These are phyloP conservation scores for Quercus phellos DNA, from an alignment of 331 rosid genomes.

Conservation along the genomic window DNA sequence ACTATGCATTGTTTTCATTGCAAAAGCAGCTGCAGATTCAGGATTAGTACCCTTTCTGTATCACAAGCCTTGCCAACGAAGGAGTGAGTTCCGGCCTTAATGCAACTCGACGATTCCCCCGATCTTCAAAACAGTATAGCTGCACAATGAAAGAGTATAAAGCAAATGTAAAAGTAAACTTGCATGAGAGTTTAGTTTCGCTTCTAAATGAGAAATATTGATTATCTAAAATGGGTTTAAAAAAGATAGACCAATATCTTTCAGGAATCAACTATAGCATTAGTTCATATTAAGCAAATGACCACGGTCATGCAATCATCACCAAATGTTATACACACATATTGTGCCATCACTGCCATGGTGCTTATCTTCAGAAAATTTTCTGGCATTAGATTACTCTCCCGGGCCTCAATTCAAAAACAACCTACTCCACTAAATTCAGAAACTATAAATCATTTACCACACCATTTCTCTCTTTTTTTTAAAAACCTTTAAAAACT, in stretches of 20 bases:
- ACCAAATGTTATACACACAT: background rate
- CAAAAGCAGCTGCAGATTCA: constrained; percentile 2
- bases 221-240: background rate
- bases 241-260: background rate
- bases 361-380: background rate
- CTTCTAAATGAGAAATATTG: background rate
- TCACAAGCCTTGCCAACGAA: constrained; percentile 90
- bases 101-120: constrained; percentile 94
- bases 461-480: background rate
- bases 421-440: background rate
- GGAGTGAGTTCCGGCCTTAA: constrained; percentile 98
- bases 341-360: background rate
- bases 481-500: background rate
- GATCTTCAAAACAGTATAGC: constrained; percentile 97
- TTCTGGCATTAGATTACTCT: background rate
- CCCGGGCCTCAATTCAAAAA: background rate
- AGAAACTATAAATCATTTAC: background rate
- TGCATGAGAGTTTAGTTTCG: background rate
- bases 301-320: background rate
- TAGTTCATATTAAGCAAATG: background rate
- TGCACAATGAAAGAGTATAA: constrained; percentile 31
- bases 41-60: constrained; percentile 79
- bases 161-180: background rate
- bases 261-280: background rate
- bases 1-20: background rate